A percentile compares a stretch with the other conserved stretches of the same genome.
phyloP scores from a whole-genome alignment of 257 asterid species.

The Solanum medicagineum region DNA sequence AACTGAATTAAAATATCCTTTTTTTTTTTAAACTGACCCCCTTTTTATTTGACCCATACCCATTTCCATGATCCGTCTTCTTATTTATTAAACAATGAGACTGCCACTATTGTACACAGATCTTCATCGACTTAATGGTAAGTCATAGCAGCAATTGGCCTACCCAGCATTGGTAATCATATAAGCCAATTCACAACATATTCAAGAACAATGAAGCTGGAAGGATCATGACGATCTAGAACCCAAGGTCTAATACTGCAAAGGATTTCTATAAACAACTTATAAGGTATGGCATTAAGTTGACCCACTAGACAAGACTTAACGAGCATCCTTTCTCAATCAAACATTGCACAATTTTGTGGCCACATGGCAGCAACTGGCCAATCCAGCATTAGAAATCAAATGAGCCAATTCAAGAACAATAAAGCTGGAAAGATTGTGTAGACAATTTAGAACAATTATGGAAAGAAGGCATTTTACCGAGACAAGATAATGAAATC shows the following conservation, averaged over 20 bases:
- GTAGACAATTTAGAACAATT: conserved; percentile 36
- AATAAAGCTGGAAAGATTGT: conserved; percentile 49
- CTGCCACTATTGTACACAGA: neutral
- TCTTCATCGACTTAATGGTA: neutral
- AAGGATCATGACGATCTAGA: conserved; percentile 33
- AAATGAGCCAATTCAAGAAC: conserved; percentile 36
- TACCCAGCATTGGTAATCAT: neutral
- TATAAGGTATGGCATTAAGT: neutral
- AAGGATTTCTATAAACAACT: neutral
- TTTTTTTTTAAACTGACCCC: neutral
- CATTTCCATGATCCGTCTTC: neutral
- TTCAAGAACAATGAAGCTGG: conserved; percentile 64
- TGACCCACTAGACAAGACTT: neutral
- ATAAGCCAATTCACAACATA: conserved; percentile 35
- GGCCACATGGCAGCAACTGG: neutral
- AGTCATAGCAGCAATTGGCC: neutral
- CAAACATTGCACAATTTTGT: neutral
- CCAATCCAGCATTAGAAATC: neutral
- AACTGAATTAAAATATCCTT: neutral
- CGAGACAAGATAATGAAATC: conserved; percentile 50
- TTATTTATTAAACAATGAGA: neutral
- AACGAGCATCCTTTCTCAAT: neutral
- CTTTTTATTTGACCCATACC: neutral
- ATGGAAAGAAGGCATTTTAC: conserved; percentile 46
- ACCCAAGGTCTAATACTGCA: neutral